These are phyloP conservation scores for Kingdonia uniflora DNA, from an alignment of 164 flowering plant species.

Conservation along the genomic window DNA sequence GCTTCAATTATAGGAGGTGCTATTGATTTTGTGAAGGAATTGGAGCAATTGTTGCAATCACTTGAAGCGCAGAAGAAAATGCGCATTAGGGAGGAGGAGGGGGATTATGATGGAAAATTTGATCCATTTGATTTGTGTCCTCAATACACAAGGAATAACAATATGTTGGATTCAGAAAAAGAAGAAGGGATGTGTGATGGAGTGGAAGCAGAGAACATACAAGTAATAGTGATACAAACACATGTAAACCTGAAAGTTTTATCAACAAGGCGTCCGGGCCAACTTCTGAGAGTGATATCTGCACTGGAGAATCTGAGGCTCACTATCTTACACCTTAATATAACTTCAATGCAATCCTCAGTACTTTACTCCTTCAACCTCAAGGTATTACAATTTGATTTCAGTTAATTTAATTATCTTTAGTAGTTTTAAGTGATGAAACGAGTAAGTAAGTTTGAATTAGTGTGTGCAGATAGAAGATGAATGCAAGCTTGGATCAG, in stretches of 20 bases:
- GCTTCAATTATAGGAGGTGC: slow-evolving; percentile 90
- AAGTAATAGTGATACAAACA: slow-evolving; percentile 72
- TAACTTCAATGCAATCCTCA: slow-evolving; percentile 44
- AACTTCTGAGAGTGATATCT: slow-evolving; percentile 51
- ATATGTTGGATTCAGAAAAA: no score
- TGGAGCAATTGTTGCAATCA: slow-evolving; percentile 63
- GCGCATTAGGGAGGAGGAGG: not conserved
- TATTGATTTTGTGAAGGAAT: slow-evolving; percentile 76
- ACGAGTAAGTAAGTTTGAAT: not conserved
- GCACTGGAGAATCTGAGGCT: slow-evolving; percentile 45
- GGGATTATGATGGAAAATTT: not conserved
- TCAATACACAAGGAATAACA: no score
- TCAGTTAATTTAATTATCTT: not conserved
- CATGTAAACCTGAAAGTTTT: slow-evolving; percentile 69
- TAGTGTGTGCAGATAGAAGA: slow-evolving; percentile 42
- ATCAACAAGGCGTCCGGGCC: slow-evolving; percentile 38
- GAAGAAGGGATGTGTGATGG: slow-evolving; percentile 9
- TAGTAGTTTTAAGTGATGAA: not conserved
- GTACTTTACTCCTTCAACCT: slow-evolving; percentile 60
- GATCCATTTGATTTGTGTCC: no score
- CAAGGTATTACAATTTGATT: slow-evolving; percentile 31
- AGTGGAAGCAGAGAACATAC: slow-evolving; percentile 46
- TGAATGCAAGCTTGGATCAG: slow-evolving; percentile 47
- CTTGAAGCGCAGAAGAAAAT: slow-evolving; percentile 32
- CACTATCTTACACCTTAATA: slow-evolving; percentile 63